Evolutionary conservation across 164 flowering plant genomes (phyloP).

Genomic region (Cinnamomum micranthum): DNA sequence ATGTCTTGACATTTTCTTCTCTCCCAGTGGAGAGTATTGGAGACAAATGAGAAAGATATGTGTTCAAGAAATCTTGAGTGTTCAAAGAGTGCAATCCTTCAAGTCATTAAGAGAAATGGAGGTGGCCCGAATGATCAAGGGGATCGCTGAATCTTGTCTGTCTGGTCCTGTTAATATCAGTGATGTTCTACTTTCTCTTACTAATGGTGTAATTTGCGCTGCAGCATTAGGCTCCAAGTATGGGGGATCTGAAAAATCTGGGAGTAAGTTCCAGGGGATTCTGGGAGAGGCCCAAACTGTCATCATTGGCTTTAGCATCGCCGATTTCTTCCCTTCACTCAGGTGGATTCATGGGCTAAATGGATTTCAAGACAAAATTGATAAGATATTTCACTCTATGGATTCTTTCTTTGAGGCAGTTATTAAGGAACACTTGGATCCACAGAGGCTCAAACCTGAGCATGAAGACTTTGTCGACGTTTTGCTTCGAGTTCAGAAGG

Average conservation of each 20-base stretch:
- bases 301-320: slow-evolving; percentile 10
- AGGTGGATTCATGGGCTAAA: slow-evolving; percentile 37
- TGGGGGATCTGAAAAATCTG: neutral
- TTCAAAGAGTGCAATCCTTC: slow-evolving; percentile 10
- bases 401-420: slow-evolving; percentile 44
- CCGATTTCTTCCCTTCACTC: slow-evolving; percentile 62
- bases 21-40: slow-evolving; percentile 14
- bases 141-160: neutral
- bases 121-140: neutral
- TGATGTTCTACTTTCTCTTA: slow-evolving; percentile 14
- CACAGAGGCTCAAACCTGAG: slow-evolving; percentile 12
- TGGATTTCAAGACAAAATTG: slow-evolving; percentile 37
- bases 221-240: slow-evolving; percentile 32
- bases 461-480: slow-evolving; percentile 54
- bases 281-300: slow-evolving; percentile 3
- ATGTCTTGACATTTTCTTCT: slow-evolving; percentile 7
- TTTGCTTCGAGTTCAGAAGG: slow-evolving; percentile 36
- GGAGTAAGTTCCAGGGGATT: slow-evolving; percentile 7
- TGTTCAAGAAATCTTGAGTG: slow-evolving; percentile 5
- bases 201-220: slow-evolving; percentile 21
- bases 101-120: slow-evolving; percentile 5
- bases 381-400: slow-evolving; percentile 23
- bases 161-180: slow-evolving; percentile 19
- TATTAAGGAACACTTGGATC: slow-evolving; percentile 36
- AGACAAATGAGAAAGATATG: slow-evolving; percentile 11